Evolutionary conservation across 192 early-diverging fungal genomes (phyloP).

Genomic region (Funneliformis mosseae): DNA sequence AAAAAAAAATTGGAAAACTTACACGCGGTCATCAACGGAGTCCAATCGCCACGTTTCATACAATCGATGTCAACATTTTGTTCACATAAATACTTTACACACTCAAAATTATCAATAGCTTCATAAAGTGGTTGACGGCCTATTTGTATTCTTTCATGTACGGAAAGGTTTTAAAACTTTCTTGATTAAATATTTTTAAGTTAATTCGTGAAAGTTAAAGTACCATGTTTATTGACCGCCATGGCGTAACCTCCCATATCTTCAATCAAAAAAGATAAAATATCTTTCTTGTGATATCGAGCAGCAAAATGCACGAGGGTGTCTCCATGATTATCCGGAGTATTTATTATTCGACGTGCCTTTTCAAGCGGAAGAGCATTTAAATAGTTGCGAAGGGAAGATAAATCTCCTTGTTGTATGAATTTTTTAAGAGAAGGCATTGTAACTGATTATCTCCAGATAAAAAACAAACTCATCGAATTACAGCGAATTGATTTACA

Average conservation of each 20-base stretch:
- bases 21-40: conserved; percentile 48
- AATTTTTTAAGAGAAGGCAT: neutral
- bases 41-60: conserved; percentile 51
- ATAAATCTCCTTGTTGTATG: neutral
- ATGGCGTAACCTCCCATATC: conserved; percentile 34
- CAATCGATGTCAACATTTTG: conserved; percentile 45
- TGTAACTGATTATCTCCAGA: too few species aligned
- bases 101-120: conserved; percentile 39
- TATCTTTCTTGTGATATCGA: conserved; percentile 29
- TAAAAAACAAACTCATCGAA: too few species aligned
- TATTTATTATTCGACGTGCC: conserved; percentile 4
- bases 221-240: conserved; percentile 47
- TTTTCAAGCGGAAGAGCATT: neutral
- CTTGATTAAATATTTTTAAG: neutral
- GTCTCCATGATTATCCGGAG: conserved; percentile 39
- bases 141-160: conserved; percentile 13
- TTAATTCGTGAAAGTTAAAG: neutral
- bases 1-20: conserved; percentile 17
- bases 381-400: neutral
- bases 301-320: conserved; percentile 50
- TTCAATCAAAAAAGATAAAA: conserved; percentile 27
- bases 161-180: neutral
- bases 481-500: too few species aligned
- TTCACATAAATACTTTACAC: conserved; percentile 36
- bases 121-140: conserved; percentile 48